Base-by-base conservation (phyloP, 352 stramenopile genomes). In the Discostella stelligera region DNA sequence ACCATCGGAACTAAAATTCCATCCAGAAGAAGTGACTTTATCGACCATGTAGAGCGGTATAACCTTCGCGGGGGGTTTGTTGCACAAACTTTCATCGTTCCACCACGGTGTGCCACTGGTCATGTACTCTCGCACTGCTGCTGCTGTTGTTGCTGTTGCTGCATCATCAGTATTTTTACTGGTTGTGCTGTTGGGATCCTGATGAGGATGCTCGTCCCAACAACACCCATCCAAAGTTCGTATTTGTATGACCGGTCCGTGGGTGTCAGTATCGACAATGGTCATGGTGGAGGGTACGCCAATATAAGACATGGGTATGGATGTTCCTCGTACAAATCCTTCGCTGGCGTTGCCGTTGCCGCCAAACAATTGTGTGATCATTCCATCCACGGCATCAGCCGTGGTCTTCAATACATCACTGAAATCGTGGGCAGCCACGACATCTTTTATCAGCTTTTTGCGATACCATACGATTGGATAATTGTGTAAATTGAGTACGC, bases 391-490 rank as follows among this genome's bases (percentile, higher is more conserved):
- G 14, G 9, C 16, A 30, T 30, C 4, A 0, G 16, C 49, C 2
- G 37, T 44, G 14, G 16, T 14, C 5, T 11, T 14, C 8, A 49
- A 52, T 23, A 65, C 69, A 44, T 52, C 21, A 2, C 50, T 39
- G 30, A n/a, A 32, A 32, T 32, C 27, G 5, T 32, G 27, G 27
- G 27, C 27, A 6, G 27, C 27, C 27, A 32, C 56, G 0, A 50
- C 55, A 11, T 70, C 63, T n/a, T 11, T 20, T 2, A 73, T 8
- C 32, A 25, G 13, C 23, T 71, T 76, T 48, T 76, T 65, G 32
- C 74, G 48, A 50, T 81, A 81, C 74, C 74, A 81, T 16, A 32
- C 62, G n/a, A 81, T 81, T 27, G 74, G 74, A 69, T 76, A 76
- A 37, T 62, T 48, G 39, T 71, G 44, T 44, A 81, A 30, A 37